Percentiles rank a stretch among this genome's conserved stretches.
Evolutionary conservation across 2,329 filamentous ascomycete genomes (phyloP).

Genomic region (Alternaria consortialis): DNA sequence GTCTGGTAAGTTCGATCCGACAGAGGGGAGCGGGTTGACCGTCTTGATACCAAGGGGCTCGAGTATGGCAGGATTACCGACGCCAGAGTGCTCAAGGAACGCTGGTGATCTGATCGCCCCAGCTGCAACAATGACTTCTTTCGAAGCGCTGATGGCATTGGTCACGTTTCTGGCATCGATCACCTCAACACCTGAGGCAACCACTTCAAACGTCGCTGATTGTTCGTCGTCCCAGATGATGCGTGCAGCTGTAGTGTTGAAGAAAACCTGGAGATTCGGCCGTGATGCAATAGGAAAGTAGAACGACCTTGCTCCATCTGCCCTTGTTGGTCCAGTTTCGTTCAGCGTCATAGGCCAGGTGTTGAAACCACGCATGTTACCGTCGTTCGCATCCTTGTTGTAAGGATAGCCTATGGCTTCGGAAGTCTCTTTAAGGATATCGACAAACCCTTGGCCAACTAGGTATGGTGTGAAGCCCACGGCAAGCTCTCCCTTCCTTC

Average conservation of each 20-base stretch:
- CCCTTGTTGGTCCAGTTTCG: conserved; percentile 48
- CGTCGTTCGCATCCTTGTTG: conserved; percentile 56
- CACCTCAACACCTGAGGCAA: conserved; percentile 39
- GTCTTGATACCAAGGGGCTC: conserved; percentile 30
- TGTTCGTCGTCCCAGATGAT: conserved; percentile 48
- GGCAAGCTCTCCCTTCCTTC: conserved; percentile 33
- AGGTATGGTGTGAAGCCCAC: conserved; percentile 43
- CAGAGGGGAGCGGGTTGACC: conserved; percentile 31
- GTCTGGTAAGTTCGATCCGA: conserved; percentile 50
- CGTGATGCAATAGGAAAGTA: conserved; percentile 55
- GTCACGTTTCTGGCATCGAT: conserved; percentile 28
- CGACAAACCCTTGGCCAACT: conserved; percentile 32
- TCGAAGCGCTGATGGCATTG: conserved; percentile 25
- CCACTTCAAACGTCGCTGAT: conserved; percentile 4
- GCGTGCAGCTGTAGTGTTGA: conserved; percentile 54
- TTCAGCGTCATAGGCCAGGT: conserved; percentile 56
- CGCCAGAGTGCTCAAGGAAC: conserved; percentile 49
- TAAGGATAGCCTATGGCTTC: conserved; percentile 47
- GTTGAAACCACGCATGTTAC: conserved; percentile 56
- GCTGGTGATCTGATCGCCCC: conserved; percentile 47
- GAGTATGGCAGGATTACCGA: conserved; percentile 47
- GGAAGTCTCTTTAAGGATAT: conserved; percentile 51
- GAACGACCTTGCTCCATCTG: conserved; percentile 60
- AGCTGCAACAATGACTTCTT: conserved; percentile 50
- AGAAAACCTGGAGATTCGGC: conserved; percentile 55